A percentile compares a stretch with the other conserved stretches of the same genome.
These are phyloP conservation scores for Fusarium abutilonis DNA, from an alignment of 2,329 filamentous ascomycete genomes.

Conservation along the genomic window DNA sequence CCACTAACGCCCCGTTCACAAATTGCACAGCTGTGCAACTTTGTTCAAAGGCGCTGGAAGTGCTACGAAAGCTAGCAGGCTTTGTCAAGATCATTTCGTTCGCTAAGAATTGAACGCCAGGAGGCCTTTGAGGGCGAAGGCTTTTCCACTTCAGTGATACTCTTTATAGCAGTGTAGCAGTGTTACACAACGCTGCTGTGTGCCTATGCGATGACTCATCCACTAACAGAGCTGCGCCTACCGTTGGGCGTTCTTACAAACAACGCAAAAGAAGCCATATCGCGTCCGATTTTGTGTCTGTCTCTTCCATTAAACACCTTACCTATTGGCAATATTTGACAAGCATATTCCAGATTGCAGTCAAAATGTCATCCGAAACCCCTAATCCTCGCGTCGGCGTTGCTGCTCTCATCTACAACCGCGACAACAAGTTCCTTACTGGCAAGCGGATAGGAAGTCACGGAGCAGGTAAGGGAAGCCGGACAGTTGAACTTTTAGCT, in stretches of 20 bases:
- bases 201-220: constrained; percentile 27
- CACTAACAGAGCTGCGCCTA: constrained; percentile 10
- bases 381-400: constrained; percentile 58
- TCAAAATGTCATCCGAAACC: constrained; percentile 24
- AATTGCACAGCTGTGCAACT: too few relatives aligned
- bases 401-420: constrained; percentile 57
- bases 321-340: background rate
- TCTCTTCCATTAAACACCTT: background rate
- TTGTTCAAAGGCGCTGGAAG: background rate
- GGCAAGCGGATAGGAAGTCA: constrained; percentile 61
- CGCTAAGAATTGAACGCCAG: too few relatives aligned
- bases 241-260: constrained; percentile 3
- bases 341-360: too few relatives aligned
- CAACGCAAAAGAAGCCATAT: constrained; percentile 9
- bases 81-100: too few relatives aligned
- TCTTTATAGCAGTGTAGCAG: background rate
- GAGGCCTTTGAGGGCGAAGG: background rate
- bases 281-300: background rate
- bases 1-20: too few relatives aligned
- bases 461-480: constrained; percentile 54
- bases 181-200: background rate
- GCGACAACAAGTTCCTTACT: constrained; percentile 56
- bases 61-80: too few relatives aligned
- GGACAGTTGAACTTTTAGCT: rapidly evolving
- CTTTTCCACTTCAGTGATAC: constrained; percentile 9